Conservation (phyloP, 2,329 filamentous ascomycete genomes). For the Triangularia setosa region DNA sequence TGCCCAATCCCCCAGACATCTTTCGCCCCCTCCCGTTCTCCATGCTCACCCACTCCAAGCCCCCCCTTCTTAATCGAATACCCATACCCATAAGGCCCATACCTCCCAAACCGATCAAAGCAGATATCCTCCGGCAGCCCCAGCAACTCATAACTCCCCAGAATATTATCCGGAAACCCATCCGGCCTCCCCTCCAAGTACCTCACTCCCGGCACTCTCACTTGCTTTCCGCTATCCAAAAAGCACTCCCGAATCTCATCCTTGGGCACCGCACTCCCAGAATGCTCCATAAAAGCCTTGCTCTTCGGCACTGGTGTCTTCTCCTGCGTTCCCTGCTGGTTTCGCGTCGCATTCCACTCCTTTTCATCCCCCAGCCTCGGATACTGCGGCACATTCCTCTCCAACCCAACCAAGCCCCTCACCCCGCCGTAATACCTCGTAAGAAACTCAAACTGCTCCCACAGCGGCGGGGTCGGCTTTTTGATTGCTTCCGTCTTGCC, state of each 20-base stretch:
- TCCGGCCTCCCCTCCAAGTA: slow-evolving; percentile 74
- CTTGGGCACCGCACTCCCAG: slow-evolving; percentile 34
- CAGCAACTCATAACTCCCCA: slow-evolving; percentile 82
- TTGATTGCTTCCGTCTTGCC: slow-evolving; percentile 53
- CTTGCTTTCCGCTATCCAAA: slow-evolving; percentile 62
- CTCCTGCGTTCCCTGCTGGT: slow-evolving; percentile 17
- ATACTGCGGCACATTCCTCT: slow-evolving; percentile 75
- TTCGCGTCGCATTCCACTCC: slow-evolving; percentile 38
- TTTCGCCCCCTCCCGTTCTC: slow-evolving; percentile 76
- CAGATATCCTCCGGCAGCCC: slow-evolving; percentile 80
- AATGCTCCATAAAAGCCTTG: slow-evolving; percentile 49
- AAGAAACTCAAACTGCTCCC: slow-evolving; percentile 83
- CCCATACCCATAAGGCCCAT: slow-evolving; percentile 85
- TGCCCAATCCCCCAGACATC: slow-evolving; percentile 68
- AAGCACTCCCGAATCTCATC: slow-evolving; percentile 71
- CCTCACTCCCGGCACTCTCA: slow-evolving; percentile 65
- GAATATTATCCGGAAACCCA: slow-evolving; percentile 78
- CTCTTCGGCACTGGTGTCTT: slow-evolving; percentile 38
- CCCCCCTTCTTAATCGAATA: slow-evolving; percentile 78
- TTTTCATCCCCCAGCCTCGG: slow-evolving; percentile 62
- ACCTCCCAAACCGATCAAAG: slow-evolving; percentile 85
- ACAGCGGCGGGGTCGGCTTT: slow-evolving; percentile 62
- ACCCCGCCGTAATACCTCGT: slow-evolving; percentile 89
- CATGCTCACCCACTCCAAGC: slow-evolving; percentile 78
- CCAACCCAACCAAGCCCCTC: slow-evolving; percentile 60